These are phyloP conservation scores for Solanum rostratum DNA, from an alignment of 257 asterid genomes.

Conservation along the genomic window DNA sequence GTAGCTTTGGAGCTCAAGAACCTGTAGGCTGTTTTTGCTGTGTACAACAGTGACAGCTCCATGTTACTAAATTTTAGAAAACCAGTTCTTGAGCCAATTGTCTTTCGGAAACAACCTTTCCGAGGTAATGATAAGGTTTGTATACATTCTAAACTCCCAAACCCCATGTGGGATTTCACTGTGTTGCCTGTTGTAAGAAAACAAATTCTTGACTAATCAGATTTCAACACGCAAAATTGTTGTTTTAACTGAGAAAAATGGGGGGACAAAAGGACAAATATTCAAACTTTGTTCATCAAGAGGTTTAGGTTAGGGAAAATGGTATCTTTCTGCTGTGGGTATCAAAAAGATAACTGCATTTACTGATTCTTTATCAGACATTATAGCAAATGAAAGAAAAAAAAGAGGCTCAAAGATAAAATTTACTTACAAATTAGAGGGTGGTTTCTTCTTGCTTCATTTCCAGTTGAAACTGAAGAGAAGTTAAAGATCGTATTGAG, in stretches of 20 bases:
- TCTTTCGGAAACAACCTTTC: no score
- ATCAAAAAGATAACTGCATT: neutral
- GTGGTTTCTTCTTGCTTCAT: neutral
- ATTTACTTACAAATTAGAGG: neutral
- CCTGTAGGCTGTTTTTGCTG: conserved; percentile 24
- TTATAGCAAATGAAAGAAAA: neutral
- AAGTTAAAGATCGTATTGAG: neutral
- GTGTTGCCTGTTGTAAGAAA: neutral
- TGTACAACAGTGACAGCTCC: conserved; percentile 27
- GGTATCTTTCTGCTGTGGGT: neutral
- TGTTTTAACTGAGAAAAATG: neutral
- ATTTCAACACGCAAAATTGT: neutral
- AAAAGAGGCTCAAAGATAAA: neutral
- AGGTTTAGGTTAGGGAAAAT: neutral
- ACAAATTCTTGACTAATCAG: neutral
- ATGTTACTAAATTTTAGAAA: neutral
- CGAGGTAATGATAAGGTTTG: no score
- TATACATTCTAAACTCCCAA: neutral
- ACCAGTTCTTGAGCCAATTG: neutral
- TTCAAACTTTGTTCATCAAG: neutral
- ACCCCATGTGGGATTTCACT: neutral
- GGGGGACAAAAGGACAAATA: neutral
- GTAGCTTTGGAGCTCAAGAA: conserved; percentile 30
- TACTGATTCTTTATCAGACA: neutral
- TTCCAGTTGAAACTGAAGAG: neutral